A percentile compares a stretch with the other conserved stretches of the same genome.
Evolutionary conservation across 2,329 filamentous ascomycete genomes (phyloP).

Genomic region (Ustulina deusta): DNA sequence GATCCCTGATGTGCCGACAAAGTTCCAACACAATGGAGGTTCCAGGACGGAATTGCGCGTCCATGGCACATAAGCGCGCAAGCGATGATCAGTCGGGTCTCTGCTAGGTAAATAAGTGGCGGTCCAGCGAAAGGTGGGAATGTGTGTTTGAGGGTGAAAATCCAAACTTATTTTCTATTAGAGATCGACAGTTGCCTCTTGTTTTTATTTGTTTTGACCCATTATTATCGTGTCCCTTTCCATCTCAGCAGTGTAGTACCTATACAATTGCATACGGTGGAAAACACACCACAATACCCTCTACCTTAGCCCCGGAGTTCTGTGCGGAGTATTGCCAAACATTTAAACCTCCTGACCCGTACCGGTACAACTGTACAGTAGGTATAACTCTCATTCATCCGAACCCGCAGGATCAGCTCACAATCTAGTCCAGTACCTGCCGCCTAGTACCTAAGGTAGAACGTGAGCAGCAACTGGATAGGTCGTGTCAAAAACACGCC

Average conservation of each 20-base stretch:
- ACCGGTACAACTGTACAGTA: neutral
- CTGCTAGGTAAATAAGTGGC: slow-evolving; percentile 20
- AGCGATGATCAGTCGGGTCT: slow-evolving; percentile 12
- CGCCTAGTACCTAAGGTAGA: neutral
- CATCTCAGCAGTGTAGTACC: neutral
- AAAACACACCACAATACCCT: neutral
- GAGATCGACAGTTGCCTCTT: slow-evolving; percentile 29
- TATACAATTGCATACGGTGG: slow-evolving; percentile 10
- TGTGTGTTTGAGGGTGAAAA: slow-evolving; percentile 36
- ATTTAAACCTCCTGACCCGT: slow-evolving; percentile 1
- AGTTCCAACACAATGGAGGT: slow-evolving; percentile 44
- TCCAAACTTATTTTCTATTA: slow-evolving; percentile 28
- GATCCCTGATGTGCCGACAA: slow-evolving; percentile 45
- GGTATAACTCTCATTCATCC: slow-evolving; percentile 1
- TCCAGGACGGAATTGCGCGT: slow-evolving; percentile 41
- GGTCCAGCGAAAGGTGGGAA: slow-evolving; percentile 16
- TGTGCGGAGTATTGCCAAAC: neutral
- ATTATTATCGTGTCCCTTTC: slow-evolving; percentile 8
- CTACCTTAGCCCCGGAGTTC: neutral
- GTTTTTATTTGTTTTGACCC: slow-evolving; percentile 23
- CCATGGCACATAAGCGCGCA: slow-evolving; percentile 31
- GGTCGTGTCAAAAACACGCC: slow-evolving; percentile 5
- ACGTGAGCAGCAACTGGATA: neutral
- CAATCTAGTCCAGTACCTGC: slow-evolving; percentile 7
- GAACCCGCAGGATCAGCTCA: slow-evolving; percentile 2